Base-by-base conservation (phyloP, 2,329 filamentous ascomycete genomes). In the Diaporthe amygdali region DNA sequence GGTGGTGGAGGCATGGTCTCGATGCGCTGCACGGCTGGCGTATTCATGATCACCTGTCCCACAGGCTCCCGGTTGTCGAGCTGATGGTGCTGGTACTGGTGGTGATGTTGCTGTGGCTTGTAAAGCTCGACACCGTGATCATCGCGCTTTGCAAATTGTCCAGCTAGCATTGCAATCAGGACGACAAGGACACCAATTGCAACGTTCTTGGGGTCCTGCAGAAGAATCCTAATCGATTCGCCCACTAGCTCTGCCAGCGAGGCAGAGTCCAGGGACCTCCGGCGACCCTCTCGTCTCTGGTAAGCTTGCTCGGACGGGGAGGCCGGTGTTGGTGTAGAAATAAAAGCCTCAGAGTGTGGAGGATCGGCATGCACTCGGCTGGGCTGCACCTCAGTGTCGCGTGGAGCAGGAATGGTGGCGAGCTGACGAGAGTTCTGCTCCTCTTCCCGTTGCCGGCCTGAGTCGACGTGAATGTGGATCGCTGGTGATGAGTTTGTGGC, bases 171-270 rank as follows among this genome's bases (percentile, higher is more conserved):
- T 17, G 90, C 74, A 2, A 90, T 84, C n/a, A 91, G 77, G 2
- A 88, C 71, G 68, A 87, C 85, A 64, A 92, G 80, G 0, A 88
- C 76, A 6, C 83, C 81, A 32, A 92, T 91, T n/a, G 85, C 80
- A 12, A 91, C 77, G 69, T 91, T 92, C 80, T 87, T 90, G 70
- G 84, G 84, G 74, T 92, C 90, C 56, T 86, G 84, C 75, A 91
- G 76, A 22, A 88, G 78, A 9, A 91, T 86, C 39, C 85, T 83
- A 64, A 83, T 81, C 0, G 89, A 88, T 73, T 89, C 86, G 10
- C 88, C 75, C 0, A 91, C 76, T 10, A 91, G 81, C 72, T 90
- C 86, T 0, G 84, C 81, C 14, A 92, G 82, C 2, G 87, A 87
- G 0, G 87, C 86, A 12, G 80, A 79, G 71, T 86, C 81, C 66